A percentile compares a stretch with the other conserved stretches of the same genome.
Conservation (phyloP, 306 rosid genomes). For the Cicer arietinum region DNA sequence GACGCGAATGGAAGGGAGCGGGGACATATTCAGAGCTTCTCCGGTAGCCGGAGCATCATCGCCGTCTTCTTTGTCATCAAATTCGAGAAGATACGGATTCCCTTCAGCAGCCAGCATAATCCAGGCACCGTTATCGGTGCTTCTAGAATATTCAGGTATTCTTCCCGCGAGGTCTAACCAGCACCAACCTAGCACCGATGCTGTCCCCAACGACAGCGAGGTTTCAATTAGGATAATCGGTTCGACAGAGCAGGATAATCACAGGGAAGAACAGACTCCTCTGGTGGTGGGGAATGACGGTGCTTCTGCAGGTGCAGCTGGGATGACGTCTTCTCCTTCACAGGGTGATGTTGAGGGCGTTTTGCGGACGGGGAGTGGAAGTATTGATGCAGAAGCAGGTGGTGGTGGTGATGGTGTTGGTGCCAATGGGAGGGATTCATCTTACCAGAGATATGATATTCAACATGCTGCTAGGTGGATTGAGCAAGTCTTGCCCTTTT, state of each 20-base stretch:
- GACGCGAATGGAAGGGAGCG: conserved; percentile 67
- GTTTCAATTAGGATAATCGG: conserved; percentile 90
- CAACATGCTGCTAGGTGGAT: conserved; percentile 99
- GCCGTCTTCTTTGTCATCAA: conserved; percentile 16
- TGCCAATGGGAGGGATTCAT: conserved; percentile 81
- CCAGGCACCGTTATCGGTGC: conserved; percentile 78
- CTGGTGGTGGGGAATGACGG: conserved; percentile 58
- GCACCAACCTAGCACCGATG: conserved; percentile 54
- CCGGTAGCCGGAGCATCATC: conserved; percentile 38
- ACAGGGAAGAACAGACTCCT: conserved; percentile 52
- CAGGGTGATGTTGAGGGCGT: conserved; percentile 62
- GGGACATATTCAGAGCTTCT: conserved; percentile 61
- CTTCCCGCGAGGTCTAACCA: conserved; percentile 60
- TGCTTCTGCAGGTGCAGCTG: not conserved
- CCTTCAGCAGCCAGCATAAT: conserved; percentile 67
- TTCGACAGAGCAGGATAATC: conserved; percentile 62
- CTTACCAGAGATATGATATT: conserved; percentile 95
- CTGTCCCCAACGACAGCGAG: conserved; percentile 64
- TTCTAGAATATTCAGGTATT: conserved; percentile 81
- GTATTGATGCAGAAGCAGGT: conserved; percentile 55
- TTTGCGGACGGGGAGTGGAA: conserved; percentile 50
- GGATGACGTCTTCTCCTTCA: conserved; percentile 39
- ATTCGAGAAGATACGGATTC: conserved; percentile 65
- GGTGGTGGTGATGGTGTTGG: conserved; percentile 56
- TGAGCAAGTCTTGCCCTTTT: conserved; percentile 91